Conservation (phyloP, 768 basidiomycete species). For the Lanmaoa rubissima region DNA sequence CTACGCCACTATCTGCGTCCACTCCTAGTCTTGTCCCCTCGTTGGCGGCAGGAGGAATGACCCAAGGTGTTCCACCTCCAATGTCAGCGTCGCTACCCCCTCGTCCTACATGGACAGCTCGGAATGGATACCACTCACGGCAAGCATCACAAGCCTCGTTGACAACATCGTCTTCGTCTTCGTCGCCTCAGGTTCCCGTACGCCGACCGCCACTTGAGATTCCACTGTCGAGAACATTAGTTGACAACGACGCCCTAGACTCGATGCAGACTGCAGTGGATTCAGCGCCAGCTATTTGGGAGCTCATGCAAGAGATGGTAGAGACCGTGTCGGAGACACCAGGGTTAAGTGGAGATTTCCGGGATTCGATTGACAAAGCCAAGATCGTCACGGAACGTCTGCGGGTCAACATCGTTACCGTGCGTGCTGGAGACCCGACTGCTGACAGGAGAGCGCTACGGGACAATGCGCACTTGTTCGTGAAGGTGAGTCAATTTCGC, state of each 20-base stretch:
- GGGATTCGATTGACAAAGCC: conserved; percentile 58
- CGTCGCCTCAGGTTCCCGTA: conserved; percentile 26
- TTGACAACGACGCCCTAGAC: conserved; percentile 77
- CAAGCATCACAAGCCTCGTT: conserved; percentile 44
- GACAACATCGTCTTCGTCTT: conserved; percentile 39
- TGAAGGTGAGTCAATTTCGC: conserved; percentile 56
- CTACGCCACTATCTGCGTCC: conserved; percentile 35
- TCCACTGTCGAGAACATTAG: conserved; percentile 57
- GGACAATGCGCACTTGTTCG: conserved; percentile 77
- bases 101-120: conserved; percentile 10
- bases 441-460: conserved; percentile 62
- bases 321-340: conserved; percentile 55
- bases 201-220: conserved; percentile 44
- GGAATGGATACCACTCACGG: conserved; percentile 36
- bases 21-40: conserved; percentile 18
- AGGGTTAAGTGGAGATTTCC: conserved; percentile 42
- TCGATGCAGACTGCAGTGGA: conserved; percentile 78
- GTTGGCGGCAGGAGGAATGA: conserved; percentile 2
- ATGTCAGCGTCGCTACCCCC: conserved; percentile 14
- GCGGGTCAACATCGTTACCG: conserved; percentile 51
- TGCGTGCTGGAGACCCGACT: conserved; percentile 55
- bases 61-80: conserved; percentile 2
- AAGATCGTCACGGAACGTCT: conserved; percentile 64
- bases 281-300: conserved; percentile 79
- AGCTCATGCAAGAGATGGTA: conserved; percentile 71